phyloP scores from a whole-genome alignment of 1,284 basidiomycete species.

The Trichosporon sp. region DNA sequence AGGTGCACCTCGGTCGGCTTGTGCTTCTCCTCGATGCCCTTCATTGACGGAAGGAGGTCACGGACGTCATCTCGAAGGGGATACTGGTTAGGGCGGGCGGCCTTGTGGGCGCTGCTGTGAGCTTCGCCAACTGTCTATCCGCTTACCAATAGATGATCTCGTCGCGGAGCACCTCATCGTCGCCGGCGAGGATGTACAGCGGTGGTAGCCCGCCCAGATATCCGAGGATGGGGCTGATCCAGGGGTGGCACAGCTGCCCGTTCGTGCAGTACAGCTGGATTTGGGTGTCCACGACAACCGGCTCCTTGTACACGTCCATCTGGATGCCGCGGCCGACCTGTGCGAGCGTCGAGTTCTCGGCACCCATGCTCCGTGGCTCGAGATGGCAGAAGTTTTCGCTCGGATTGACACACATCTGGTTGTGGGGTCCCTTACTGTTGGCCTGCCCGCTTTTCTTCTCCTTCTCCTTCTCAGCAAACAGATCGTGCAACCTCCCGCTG shows the following conservation, averaged over 20 bases:
- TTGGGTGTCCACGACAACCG: slow-evolving; percentile 61
- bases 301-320: slow-evolving; percentile 37
- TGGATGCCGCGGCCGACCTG: slow-evolving; percentile 41
- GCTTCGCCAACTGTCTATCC: background rate
- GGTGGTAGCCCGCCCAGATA: slow-evolving; percentile 92
- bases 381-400: slow-evolving; percentile 32
- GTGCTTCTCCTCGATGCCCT: slow-evolving; percentile 66
- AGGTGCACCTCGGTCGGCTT: slow-evolving; percentile 85
- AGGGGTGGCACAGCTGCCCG: slow-evolving; percentile 76
- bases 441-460: background rate
- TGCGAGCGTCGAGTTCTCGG: slow-evolving; percentile 38
- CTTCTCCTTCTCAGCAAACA: slow-evolving; percentile 10
- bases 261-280: slow-evolving; percentile 90
- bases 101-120: slow-evolving; percentile 78
- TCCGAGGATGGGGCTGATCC: slow-evolving; percentile 77
- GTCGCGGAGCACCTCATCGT: slow-evolving; percentile 89
- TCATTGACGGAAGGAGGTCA: slow-evolving; percentile 67
- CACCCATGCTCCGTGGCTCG: background rate
- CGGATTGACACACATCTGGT: slow-evolving; percentile 43
- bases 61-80: slow-evolving; percentile 67
- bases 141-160: slow-evolving; percentile 85
- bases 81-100: slow-evolving; percentile 77
- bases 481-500: background rate
- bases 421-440: slow-evolving; percentile 24
- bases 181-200: slow-evolving; percentile 79